phyloP scores from a whole-genome alignment of 169 alveolate genomes.

The Plasmodium ovale region DNA sequence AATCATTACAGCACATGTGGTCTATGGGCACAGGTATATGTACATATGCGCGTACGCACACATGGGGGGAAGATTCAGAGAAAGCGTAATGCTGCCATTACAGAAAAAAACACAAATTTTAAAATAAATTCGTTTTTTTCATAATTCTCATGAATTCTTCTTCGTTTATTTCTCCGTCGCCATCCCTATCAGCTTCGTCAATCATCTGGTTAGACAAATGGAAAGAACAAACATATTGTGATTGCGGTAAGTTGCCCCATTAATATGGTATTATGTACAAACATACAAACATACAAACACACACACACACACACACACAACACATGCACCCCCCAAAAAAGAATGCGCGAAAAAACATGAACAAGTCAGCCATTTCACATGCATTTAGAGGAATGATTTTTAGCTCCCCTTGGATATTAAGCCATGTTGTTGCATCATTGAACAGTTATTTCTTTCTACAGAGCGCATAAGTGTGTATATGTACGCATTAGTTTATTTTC shows the following conservation, averaged over 20 bases:
- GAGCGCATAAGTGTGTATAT: background rate
- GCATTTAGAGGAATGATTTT: no score
- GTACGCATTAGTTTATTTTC: background rate
- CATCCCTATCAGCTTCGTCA: slow-evolving; percentile 98
- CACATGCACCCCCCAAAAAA: no score
- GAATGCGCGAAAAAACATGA: background rate
- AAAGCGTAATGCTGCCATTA: background rate
- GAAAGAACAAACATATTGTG: background rate
- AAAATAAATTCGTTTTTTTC: slow-evolving; percentile 97
- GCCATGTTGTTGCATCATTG: background rate
- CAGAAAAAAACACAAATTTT: slow-evolving; percentile 31
- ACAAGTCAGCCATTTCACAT: slow-evolving; percentile 7
- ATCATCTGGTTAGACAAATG: slow-evolving; percentile 92
- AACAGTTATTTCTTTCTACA: no score
- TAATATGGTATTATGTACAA: no score
- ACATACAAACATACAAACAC: background rate
- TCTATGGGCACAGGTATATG: background rate
- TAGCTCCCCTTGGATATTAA: no score
- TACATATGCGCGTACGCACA: background rate
- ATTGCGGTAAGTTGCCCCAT: no score
- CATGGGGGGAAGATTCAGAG: background rate
- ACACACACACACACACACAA: background rate
- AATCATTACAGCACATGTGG: no score
- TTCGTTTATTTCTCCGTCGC: slow-evolving; percentile 97
- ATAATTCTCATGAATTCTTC: slow-evolving; percentile 98